Evolutionary conservation across 2,329 filamentous ascomycete species (phyloP).

Genomic region (Rhynchosporium agropyri): DNA sequence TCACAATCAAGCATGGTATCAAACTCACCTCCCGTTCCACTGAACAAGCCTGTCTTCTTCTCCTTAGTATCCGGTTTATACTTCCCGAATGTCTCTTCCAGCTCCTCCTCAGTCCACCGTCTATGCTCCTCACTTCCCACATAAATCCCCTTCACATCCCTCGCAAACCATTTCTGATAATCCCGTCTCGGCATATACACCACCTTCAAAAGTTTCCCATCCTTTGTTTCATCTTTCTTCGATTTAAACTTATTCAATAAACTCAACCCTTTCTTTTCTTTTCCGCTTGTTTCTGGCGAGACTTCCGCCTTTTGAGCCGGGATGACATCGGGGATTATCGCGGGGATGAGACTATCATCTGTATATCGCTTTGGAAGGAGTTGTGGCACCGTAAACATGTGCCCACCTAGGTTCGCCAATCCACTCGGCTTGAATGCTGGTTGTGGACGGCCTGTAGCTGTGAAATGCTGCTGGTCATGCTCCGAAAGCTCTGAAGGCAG

Average conservation of each 20-base stretch:
- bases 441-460: slow-evolving; percentile 36
- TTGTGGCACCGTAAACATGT: slow-evolving; percentile 34
- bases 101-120: slow-evolving; percentile 40
- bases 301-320: slow-evolving; percentile 1
- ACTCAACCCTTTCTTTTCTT: slow-evolving; percentile 12
- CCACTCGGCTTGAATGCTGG: slow-evolving; percentile 26
- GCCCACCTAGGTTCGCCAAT: slow-evolving; percentile 22
- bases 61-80: slow-evolving; percentile 31
- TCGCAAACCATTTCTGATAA: slow-evolving; percentile 39
- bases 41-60: slow-evolving; percentile 17
- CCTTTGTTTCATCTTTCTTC: slow-evolving; percentile 20
- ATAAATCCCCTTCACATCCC: slow-evolving; percentile 37
- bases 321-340: slow-evolving; percentile 34
- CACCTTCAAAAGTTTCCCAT: slow-evolving; percentile 36
- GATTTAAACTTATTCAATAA: slow-evolving; percentile 24
- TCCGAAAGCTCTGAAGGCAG: slow-evolving; percentile 16
- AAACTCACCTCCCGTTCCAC: slow-evolving; percentile 6
- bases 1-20: no score
- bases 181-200: slow-evolving; percentile 41
- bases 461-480: slow-evolving; percentile 32
- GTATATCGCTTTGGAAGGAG: slow-evolving; percentile 36
- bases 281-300: background rate
- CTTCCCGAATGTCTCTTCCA: slow-evolving; percentile 36
- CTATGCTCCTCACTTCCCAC: slow-evolving; percentile 38
- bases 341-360: slow-evolving; percentile 41